Evolutionary conservation across 495 filamentous ascomycete genomes (phyloP).

Genomic region (Neurospora pannonica): DNA sequence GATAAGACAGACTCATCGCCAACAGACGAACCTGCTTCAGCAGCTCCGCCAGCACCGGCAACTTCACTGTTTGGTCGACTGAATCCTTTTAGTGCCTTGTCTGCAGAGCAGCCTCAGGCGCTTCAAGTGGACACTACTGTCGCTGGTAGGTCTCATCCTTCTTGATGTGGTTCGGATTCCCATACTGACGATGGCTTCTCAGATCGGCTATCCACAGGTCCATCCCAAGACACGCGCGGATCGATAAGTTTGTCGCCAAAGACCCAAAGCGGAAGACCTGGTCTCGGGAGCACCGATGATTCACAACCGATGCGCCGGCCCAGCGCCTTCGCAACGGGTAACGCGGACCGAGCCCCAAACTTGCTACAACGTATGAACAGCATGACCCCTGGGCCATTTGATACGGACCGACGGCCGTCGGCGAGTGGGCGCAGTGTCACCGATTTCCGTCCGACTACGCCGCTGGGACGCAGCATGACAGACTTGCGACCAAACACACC

Average conservation of each 20-base stretch:
- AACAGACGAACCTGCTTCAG: constrained; percentile 14
- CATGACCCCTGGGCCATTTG: constrained; percentile 60
- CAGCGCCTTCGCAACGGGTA: constrained; percentile 16
- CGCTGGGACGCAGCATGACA: not conserved
- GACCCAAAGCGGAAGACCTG: constrained; percentile 33
- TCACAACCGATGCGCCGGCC: constrained; percentile 10
- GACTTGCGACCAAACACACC: not conserved
- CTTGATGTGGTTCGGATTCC: not conserved
- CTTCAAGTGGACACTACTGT: constrained; percentile 46
- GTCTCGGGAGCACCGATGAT: constrained; percentile 26
- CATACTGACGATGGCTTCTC: constrained; percentile 19
- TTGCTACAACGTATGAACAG: constrained; percentile 52
- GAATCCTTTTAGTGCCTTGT: constrained; percentile 17
- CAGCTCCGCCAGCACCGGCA: constrained; percentile 18
- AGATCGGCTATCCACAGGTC: constrained; percentile 55
- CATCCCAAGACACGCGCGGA: constrained; percentile 50
- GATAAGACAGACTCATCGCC: constrained; percentile 18
- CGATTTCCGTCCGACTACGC: not conserved
- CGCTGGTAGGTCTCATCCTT: constrained; percentile 41
- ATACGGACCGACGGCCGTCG: constrained; percentile 26
- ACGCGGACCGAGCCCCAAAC: constrained; percentile 37
- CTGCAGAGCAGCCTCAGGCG: constrained; percentile 19
- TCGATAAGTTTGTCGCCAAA: constrained; percentile 50
- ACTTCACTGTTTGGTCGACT: constrained; percentile 32
- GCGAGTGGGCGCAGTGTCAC: constrained; percentile 13